Percentiles rank a stretch among this genome's conserved stretches.
Conservation (phyloP, 1,284 basidiomycete species). For the Fomitopsis betulina region DNA sequence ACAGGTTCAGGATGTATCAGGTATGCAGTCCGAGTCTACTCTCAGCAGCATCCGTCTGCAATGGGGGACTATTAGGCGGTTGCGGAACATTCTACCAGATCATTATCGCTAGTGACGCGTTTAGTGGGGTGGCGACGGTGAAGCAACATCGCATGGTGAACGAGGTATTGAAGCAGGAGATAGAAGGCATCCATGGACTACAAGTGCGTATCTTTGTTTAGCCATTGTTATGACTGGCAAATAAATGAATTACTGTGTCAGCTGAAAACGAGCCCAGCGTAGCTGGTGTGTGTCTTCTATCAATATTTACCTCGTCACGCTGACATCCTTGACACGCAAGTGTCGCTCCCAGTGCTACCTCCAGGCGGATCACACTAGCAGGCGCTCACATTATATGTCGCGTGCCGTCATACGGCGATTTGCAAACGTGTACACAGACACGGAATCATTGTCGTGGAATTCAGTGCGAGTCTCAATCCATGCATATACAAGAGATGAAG, state of each 20-base stretch:
- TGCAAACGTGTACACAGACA: too few species aligned
- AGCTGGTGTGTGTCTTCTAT: neutral
- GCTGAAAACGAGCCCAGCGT: neutral
- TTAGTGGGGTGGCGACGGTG: slow-evolving; percentile 83
- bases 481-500: too few species aligned
- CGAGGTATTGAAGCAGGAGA: slow-evolving; percentile 84
- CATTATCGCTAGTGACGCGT: slow-evolving; percentile 77
- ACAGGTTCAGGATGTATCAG: slow-evolving; percentile 86
- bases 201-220: slow-evolving; percentile 46
- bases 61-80: slow-evolving; percentile 56
- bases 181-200: slow-evolving; percentile 89
- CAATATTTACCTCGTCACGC: too few species aligned
- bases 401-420: too few species aligned
- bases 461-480: too few species aligned
- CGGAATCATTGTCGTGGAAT: too few species aligned
- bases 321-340: too few species aligned
- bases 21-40: slow-evolving; percentile 32
- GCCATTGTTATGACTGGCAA: too few species aligned
- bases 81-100: slow-evolving; percentile 98
- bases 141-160: slow-evolving; percentile 96
- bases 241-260: neutral
- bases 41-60: neutral
- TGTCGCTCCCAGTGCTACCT: too few species aligned
- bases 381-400: too few species aligned
- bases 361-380: too few species aligned